phyloP scores from a whole-genome alignment of 1,284 basidiomycete genomes.

The Meira nashicola region DNA sequence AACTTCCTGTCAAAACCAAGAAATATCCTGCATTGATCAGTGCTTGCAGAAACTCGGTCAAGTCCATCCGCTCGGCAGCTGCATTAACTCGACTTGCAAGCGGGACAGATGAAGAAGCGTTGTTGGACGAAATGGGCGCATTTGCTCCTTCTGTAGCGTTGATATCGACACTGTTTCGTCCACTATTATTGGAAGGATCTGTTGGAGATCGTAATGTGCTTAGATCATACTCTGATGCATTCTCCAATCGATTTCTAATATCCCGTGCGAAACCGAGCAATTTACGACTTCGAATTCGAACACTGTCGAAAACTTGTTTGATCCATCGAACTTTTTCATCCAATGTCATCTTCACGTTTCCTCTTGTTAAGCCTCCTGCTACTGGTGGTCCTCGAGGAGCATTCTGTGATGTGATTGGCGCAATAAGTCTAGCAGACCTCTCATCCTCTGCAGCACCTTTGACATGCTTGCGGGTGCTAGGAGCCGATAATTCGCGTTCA shows the following conservation, averaged over 20 bases:
- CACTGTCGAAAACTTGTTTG: constrained; percentile 85
- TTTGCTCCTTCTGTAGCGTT: no score
- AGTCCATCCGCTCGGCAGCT: constrained; percentile 53
- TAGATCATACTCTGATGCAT: constrained; percentile 88
- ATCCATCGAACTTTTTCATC: constrained; percentile 85
- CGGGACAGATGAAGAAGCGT: not conserved
- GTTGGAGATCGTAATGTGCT: constrained; percentile 57
- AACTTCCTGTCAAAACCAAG: constrained; percentile 83
- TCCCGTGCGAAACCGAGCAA: constrained; percentile 71
- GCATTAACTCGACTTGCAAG: not conserved
- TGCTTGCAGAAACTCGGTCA: constrained; percentile 74
- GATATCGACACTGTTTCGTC: not conserved
- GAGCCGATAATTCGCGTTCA: constrained; percentile 82
- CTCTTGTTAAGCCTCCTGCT: constrained; percentile 26
- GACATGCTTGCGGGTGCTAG: constrained; percentile 51
- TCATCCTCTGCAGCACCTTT: not conserved
- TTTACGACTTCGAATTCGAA: constrained; percentile 86
- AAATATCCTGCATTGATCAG: constrained; percentile 86
- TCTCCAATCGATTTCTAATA: constrained; percentile 73
- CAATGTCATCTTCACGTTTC: constrained; percentile 62
- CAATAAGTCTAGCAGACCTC: not conserved
- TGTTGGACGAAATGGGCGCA: not conserved
- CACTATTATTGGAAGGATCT: constrained; percentile 12
- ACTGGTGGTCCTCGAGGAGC: constrained; percentile 17
- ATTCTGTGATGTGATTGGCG: not conserved